These are phyloP conservation scores for Hyaloraphidium curvatum DNA, from an alignment of 192 early-diverging fungal genomes.

Conservation along the genomic window DNA sequence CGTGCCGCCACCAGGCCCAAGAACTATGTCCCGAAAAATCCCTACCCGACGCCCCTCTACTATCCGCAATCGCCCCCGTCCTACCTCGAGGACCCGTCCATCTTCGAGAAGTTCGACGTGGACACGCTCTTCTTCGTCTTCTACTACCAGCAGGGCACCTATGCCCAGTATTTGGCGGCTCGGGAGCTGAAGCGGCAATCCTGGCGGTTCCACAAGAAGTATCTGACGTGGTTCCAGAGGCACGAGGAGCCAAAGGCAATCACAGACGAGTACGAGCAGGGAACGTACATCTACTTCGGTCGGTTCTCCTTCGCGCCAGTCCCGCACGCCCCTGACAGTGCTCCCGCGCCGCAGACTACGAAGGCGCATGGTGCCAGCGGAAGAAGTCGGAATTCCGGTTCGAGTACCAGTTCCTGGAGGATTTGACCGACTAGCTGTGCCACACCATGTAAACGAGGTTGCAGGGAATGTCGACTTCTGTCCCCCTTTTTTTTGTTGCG, in stretches of 20 bases:
- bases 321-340: too few relatives aligned
- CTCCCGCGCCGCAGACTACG: too few relatives aligned
- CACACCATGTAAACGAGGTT: too few relatives aligned
- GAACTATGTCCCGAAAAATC: slow-evolving; percentile 49
- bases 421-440: too few relatives aligned
- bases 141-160: slow-evolving; percentile 92
- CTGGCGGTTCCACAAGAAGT: slow-evolving; percentile 98
- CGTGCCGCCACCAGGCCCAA: slow-evolving; percentile 21
- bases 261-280: slow-evolving; percentile 93
- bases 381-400: slow-evolving; percentile 95
- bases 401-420: slow-evolving; percentile 75
- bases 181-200: slow-evolving; percentile 88
- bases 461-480: too few relatives aligned
- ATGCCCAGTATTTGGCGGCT: slow-evolving; percentile 90
- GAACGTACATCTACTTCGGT: slow-evolving; percentile 98
- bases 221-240: slow-evolving; percentile 95
- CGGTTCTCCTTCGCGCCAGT: too few relatives aligned
- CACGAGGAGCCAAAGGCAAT: slow-evolving; percentile 90
- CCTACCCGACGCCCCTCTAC: slow-evolving; percentile 69
- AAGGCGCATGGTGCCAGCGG: slow-evolving; percentile 88
- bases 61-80: slow-evolving; percentile 69
- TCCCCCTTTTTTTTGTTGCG: too few relatives aligned
- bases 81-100: slow-evolving; percentile 48
- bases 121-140: slow-evolving; percentile 97
- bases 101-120: slow-evolving; percentile 81